Evolutionary conservation across 164 flowering plant species (phyloP).

Genomic region (Sedum album): DNA sequence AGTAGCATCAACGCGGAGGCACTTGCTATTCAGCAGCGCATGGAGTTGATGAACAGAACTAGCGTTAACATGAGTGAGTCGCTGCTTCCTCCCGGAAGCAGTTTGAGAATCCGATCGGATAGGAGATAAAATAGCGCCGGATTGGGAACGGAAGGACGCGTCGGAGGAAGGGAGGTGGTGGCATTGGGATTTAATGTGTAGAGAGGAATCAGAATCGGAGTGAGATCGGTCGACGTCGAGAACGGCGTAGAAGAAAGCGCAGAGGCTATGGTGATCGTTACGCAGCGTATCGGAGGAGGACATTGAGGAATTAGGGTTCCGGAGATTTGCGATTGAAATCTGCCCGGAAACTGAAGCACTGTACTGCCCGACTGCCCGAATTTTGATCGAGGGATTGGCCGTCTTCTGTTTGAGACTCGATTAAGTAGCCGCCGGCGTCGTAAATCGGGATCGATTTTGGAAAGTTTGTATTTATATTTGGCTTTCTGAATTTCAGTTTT

Average conservation of each 20-base stretch:
- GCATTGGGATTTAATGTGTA: slow-evolving; percentile 19
- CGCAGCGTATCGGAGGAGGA: neutral
- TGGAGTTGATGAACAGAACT: slow-evolving; percentile 58
- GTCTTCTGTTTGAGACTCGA: too few relatives aligned
- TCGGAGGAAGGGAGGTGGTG: slow-evolving; percentile 14
- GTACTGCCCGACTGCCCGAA: too few relatives aligned
- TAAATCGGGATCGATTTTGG: too few relatives aligned
- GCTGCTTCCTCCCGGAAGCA: slow-evolving; percentile 25
- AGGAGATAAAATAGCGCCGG: slow-evolving; percentile 24
- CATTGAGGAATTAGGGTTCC: slow-evolving; percentile 3
- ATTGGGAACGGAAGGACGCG: slow-evolving; percentile 19
- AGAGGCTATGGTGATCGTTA: slow-evolving; percentile 18
- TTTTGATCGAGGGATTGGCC: too few relatives aligned
- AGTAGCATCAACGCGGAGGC: slow-evolving; percentile 43
- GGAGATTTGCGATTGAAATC: neutral
- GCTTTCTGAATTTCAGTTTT: too few relatives aligned
- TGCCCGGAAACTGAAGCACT: too few relatives aligned
- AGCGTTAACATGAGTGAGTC: slow-evolving; percentile 37
- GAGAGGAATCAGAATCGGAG: neutral
- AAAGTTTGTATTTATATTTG: too few relatives aligned
- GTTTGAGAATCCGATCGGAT: slow-evolving; percentile 9
- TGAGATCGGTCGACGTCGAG: slow-evolving; percentile 13
- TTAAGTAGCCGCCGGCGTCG: too few relatives aligned
- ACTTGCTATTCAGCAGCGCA: slow-evolving; percentile 38
- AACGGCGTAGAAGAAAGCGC: slow-evolving; percentile 55